Evolutionary conservation across 108 stramenopile species (phyloP).

Genomic region (Schizochytrium sp.): DNA sequence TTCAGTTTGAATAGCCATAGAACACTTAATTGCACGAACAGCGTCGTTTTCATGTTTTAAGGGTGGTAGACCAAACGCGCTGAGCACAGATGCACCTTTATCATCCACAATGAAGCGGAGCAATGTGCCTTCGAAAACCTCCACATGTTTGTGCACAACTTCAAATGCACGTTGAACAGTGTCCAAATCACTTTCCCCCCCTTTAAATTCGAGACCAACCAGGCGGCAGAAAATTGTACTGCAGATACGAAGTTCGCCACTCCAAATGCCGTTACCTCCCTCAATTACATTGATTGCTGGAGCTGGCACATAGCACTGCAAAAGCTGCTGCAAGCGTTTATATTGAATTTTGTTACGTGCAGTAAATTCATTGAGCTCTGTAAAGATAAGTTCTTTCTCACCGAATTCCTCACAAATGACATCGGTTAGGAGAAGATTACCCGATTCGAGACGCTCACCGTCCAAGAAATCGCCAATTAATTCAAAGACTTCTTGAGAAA

Average conservation of each 20-base stretch:
- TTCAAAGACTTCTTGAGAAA: conserved; percentile 22
- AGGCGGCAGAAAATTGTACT: conserved; percentile 35
- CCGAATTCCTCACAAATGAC: not conserved
- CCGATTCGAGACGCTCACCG: conserved; percentile 10
- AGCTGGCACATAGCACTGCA: conserved; percentile 26
- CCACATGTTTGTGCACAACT: conserved; percentile 66
- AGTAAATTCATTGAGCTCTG: conserved; percentile 34
- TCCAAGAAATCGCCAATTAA: conserved; percentile 45
- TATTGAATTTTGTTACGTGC: not conserved
- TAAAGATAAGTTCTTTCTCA: conserved; percentile 9
- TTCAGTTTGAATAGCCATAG: conserved; percentile 66
- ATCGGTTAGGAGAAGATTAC: conserved; percentile 33
- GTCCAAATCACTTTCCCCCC: not conserved
- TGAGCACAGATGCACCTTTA: conserved; percentile 78
- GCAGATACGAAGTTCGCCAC: conserved; percentile 47
- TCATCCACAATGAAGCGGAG: conserved; percentile 80
- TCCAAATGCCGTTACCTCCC: conserved; percentile 51
- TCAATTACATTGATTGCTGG: conserved; percentile 21
- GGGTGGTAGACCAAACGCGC: conserved; percentile 76
- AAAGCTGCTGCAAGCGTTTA: not conserved
- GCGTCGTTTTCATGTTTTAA: conserved; percentile 73
- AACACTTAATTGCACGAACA: conserved; percentile 70
- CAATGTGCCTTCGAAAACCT: conserved; percentile 73
- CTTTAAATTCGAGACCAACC: conserved; percentile 50
- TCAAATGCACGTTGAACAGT: not conserved